Conservation (phyloP, 2,329 filamentous ascomycete genomes). For the Ceratocystis alfenasii region DNA sequence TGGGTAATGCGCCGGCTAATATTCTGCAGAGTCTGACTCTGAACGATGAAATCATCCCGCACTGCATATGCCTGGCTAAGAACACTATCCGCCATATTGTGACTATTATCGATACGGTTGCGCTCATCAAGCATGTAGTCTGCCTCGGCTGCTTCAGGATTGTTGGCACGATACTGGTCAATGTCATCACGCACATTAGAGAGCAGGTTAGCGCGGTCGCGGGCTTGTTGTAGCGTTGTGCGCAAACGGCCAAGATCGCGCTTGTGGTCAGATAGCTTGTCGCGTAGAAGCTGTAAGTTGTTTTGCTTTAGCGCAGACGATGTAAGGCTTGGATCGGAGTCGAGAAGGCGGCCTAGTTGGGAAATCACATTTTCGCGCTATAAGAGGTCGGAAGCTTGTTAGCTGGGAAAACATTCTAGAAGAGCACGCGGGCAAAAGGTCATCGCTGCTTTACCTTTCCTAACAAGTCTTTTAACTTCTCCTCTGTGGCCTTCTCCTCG, state of each 20-base stretch:
- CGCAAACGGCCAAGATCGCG: slow-evolving; percentile 69
- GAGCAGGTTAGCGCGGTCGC: slow-evolving; percentile 80
- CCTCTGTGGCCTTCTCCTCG: slow-evolving; percentile 69
- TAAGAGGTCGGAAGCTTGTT: slow-evolving; percentile 17
- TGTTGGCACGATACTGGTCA: slow-evolving; percentile 69
- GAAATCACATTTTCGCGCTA: slow-evolving; percentile 71
- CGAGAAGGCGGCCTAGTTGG: slow-evolving; percentile 78
- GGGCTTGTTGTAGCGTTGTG: slow-evolving; percentile 59
- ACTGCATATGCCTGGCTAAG: slow-evolving; percentile 93
- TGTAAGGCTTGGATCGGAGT: slow-evolving; percentile 77
- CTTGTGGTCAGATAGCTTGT: slow-evolving; percentile 77
- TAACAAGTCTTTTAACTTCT: slow-evolving; percentile 71
- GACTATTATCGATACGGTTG: slow-evolving; percentile 71
- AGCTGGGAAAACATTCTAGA: slow-evolving; percentile 9
- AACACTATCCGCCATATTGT: slow-evolving; percentile 79
- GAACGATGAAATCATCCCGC: slow-evolving; percentile 77
- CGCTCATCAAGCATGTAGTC: slow-evolving; percentile 97
- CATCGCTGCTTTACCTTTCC: slow-evolving; percentile 50
- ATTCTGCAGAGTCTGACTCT: slow-evolving; percentile 75
- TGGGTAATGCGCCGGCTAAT: slow-evolving; percentile 85
- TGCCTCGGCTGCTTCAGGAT: slow-evolving; percentile 72
- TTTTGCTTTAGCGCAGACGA: slow-evolving; percentile 94
- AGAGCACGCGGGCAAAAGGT: neutral
- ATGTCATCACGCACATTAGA: slow-evolving; percentile 88
- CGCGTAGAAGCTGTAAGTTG: slow-evolving; percentile 81